phyloP scores from a whole-genome alignment of 768 basidiomycete genomes.

The Leccinellum rugosiceps region DNA sequence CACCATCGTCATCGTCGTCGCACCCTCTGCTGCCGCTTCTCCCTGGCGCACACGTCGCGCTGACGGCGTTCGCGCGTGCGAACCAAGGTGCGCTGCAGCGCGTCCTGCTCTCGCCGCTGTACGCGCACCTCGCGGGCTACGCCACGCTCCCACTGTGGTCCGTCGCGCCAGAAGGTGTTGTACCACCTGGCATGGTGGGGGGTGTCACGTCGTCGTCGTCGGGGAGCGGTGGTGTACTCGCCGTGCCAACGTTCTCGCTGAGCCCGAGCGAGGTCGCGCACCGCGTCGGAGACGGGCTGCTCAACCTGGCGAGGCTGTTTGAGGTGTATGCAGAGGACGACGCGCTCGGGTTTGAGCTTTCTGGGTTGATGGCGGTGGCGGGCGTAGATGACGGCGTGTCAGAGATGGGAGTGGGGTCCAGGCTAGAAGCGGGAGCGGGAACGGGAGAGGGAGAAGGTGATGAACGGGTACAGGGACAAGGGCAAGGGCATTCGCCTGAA shows the following conservation, averaged over 20 bases:
- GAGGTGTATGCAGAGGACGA: constrained; percentile 94
- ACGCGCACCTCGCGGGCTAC: constrained; percentile 69
- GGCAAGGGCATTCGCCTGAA: constrained; percentile 53
- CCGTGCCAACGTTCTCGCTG: constrained; percentile 88
- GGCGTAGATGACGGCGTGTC: constrained; percentile 51
- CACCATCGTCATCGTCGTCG: not conserved
- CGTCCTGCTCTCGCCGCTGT: constrained; percentile 81
- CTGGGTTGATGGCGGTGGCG: constrained; percentile 85
- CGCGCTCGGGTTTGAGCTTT: constrained; percentile 82
- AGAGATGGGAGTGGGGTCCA: constrained; percentile 15
- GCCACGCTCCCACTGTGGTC: constrained; percentile 67
- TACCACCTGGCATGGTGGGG: constrained; percentile 34
- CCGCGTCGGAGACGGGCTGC: constrained; percentile 86
- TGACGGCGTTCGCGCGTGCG: constrained; percentile 62
- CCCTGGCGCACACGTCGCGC: constrained; percentile 47
- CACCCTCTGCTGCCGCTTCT: constrained; percentile 39
- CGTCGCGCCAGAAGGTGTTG: constrained; percentile 30
- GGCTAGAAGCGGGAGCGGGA: too few species aligned
- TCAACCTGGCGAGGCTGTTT: constrained; percentile 90
- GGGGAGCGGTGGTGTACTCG: constrained; percentile 16
- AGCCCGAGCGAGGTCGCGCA: constrained; percentile 88
- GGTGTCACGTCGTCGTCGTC: not conserved
- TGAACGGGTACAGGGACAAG: constrained; percentile 24
- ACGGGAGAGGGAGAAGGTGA: not conserved
- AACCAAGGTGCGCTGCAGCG: constrained; percentile 78